Percentiles rank a stretch among this genome's conserved stretches.
Evolutionary conservation across 208 protist genomes (phyloP).

Genomic region (Jaenimonas drosophilae): DNA sequence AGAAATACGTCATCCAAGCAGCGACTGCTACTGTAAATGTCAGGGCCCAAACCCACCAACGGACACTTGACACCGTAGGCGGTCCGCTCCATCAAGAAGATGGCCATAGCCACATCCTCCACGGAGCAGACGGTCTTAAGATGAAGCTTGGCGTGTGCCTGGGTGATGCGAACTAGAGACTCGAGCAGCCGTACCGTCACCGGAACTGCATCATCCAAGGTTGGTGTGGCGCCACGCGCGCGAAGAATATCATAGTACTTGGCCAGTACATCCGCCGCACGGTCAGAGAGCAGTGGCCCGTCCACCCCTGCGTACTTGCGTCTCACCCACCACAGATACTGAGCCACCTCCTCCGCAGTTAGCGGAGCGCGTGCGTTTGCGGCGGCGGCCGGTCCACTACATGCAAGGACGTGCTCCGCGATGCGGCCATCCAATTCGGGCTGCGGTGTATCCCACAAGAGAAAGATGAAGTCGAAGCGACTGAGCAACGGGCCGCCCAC

Average conservation of each 20-base stretch:
- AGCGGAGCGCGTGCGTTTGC: constrained; percentile 17
- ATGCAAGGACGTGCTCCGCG: constrained; percentile 74
- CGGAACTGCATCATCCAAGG: constrained; percentile 79
- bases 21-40: constrained; percentile 65
- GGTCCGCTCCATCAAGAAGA: constrained; percentile 83
- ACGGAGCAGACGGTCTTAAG: constrained; percentile 55
- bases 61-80: constrained; percentile 77
- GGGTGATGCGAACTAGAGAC: constrained; percentile 89
- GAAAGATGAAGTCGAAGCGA: constrained; percentile 96
- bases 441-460: constrained; percentile 89
- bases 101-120: constrained; percentile 78
- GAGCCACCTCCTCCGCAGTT: constrained; percentile 43
- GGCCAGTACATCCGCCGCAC: constrained; percentile 55
- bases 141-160: constrained; percentile 94
- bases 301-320: constrained; percentile 53
- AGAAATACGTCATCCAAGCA: constrained; percentile 72
- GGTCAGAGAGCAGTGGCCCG: constrained; percentile 60
- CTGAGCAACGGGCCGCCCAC: constrained; percentile 92
- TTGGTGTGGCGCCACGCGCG: constrained; percentile 49
- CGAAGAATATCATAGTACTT: constrained; percentile 74
- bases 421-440: constrained; percentile 80
- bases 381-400: constrained; percentile 17
- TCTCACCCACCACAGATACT: constrained; percentile 71
- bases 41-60: constrained; percentile 34
- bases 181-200: constrained; percentile 96